Base-by-base conservation (phyloP, 2,329 filamentous ascomycete species). In the Sodiomyces alkalinus region DNA sequence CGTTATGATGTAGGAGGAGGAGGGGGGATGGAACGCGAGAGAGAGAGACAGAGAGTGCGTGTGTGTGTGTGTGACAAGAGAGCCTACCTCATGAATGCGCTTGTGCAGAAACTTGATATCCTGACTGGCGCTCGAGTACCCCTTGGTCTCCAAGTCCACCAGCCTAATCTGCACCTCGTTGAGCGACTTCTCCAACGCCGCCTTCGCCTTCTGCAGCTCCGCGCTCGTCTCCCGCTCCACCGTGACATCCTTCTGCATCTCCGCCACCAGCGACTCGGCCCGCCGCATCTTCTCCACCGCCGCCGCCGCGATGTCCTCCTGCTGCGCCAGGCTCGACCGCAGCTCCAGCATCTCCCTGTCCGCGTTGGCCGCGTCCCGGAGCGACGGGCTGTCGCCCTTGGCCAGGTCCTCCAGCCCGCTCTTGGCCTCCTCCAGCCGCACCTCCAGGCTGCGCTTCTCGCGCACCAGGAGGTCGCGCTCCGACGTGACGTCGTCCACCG, bases 201-300 rank as follows among this genome's bases (percentile, higher is more conserved):
- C 81, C 58, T 94, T 96, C 40, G 93, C 82, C 49, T 86, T 86
- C 51, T 90, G 82, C 31, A 96, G 62, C 40, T 80, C 72, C 5
- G 78, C 73, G 42, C 76, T 85, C 19, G 69, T 68, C 47, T 96
- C 90, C 7, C 87, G 74, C 56, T 94, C 87, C 6, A 70, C 71
- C 12, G 76, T 73, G 36, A 94, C 82, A 44, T 98, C 90, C 51
- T 90, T 92, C 47, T 96, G 87, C 38, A 92, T 76, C 53, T 98
- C 90, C 7, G 77, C 72, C 1, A 76, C 77, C 18, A 96, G 60
- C 4, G 83, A 80, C 47, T 98, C 87, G 3, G 90, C 82, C 15
- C 87, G 76, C 31, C 87, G 74, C 90, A 98, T 98, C 63, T 96
- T 96, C 44, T 90, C 87, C 22, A 96, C 78, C 0, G 87, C 87